A percentile compares a stretch with the other conserved stretches of the same genome.
phyloP scores from a whole-genome alignment of 2,329 filamentous ascomycete genomes.

The Ophiocordyceps sinensis region DNA sequence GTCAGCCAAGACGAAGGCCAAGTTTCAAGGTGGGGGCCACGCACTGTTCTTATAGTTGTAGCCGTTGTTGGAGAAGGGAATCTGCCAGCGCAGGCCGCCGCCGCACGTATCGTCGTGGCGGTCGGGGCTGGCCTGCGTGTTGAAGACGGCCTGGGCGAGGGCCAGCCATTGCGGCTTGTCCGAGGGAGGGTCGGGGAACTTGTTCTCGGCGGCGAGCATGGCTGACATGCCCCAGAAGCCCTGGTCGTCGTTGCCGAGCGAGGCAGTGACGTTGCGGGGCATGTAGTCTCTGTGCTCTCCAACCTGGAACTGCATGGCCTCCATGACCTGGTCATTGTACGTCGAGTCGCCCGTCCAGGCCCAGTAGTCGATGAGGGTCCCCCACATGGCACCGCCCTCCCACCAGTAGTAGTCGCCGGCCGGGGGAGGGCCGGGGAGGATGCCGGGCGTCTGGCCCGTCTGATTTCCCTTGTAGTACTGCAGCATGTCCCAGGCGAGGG shows the following conservation, averaged over 20 bases:
- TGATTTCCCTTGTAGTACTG: constrained; percentile 31
- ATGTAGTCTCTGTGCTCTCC: constrained; percentile 39
- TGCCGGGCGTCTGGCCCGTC: constrained; percentile 29
- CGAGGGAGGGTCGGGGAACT: constrained; percentile 38
- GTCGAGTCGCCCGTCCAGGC: constrained; percentile 42
- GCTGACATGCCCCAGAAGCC: constrained; percentile 52
- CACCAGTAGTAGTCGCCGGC: constrained; percentile 47
- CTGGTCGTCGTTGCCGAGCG: constrained; percentile 50
- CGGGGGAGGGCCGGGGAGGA: constrained; percentile 31
- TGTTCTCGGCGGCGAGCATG: constrained; percentile 44
- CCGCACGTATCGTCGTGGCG: constrained; percentile 44
- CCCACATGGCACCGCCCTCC: constrained; percentile 49
- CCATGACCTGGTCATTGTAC: constrained; percentile 39
- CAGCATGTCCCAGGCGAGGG: constrained; percentile 28
- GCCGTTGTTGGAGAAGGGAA: constrained; percentile 58
- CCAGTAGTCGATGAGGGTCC: constrained; percentile 50
- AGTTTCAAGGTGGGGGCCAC: neutral
- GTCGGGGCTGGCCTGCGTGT: constrained; percentile 35
- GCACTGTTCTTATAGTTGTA: constrained; percentile 59
- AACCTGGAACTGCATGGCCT: constrained; percentile 37
- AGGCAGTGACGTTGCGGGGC: constrained; percentile 36
- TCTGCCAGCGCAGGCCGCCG: constrained; percentile 62
- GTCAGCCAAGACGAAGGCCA: neutral
- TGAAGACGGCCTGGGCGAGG: constrained; percentile 50
- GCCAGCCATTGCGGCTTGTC: constrained; percentile 38